Percentiles rank a stretch among this genome's conserved stretches.
Conservation (phyloP, 345 rosid species). For the Odontarrhena argentea region DNA sequence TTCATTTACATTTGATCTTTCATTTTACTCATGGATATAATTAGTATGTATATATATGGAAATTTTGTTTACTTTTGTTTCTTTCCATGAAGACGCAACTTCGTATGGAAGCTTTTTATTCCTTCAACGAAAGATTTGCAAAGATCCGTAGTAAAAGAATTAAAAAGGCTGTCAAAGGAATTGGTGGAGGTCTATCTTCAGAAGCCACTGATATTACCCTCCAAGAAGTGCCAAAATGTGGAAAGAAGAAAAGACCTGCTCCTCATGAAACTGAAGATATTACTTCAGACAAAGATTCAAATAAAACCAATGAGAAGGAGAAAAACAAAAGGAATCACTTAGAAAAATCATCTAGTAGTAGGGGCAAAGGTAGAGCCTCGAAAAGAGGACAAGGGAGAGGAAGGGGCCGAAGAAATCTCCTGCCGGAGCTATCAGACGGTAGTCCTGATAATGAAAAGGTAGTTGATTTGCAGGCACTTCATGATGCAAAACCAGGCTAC, state of each 20-base stretch:
- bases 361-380: slow-evolving; percentile 40
- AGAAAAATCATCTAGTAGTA: slow-evolving; percentile 47
- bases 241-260: slow-evolving; percentile 44
- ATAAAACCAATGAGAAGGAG: slow-evolving; percentile 38
- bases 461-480: slow-evolving; percentile 37
- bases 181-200: slow-evolving; percentile 56
- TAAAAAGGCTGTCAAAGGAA: slow-evolving; percentile 86
- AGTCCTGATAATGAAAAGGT: slow-evolving; percentile 48
- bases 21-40: slow-evolving; percentile 34
- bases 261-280: slow-evolving; percentile 41
- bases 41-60: neutral
- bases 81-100: slow-evolving; percentile 75
- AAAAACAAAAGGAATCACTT: slow-evolving; percentile 35
- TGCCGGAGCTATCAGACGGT: slow-evolving; percentile 49
- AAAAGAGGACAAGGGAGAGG: slow-evolving; percentile 38
- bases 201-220: slow-evolving; percentile 50
- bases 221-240: slow-evolving; percentile 45
- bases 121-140: slow-evolving; percentile 93
- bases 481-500: slow-evolving; percentile 33
- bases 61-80: slow-evolving; percentile 1
- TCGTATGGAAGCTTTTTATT: slow-evolving; percentile 91
- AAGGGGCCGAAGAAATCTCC: slow-evolving; percentile 40
- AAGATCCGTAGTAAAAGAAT: slow-evolving; percentile 95
- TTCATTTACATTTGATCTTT: slow-evolving; percentile 27
- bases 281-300: slow-evolving; percentile 40